Base-by-base conservation (phyloP, 768 basidiomycete genomes). In the Fistulinella prunicolor region DNA sequence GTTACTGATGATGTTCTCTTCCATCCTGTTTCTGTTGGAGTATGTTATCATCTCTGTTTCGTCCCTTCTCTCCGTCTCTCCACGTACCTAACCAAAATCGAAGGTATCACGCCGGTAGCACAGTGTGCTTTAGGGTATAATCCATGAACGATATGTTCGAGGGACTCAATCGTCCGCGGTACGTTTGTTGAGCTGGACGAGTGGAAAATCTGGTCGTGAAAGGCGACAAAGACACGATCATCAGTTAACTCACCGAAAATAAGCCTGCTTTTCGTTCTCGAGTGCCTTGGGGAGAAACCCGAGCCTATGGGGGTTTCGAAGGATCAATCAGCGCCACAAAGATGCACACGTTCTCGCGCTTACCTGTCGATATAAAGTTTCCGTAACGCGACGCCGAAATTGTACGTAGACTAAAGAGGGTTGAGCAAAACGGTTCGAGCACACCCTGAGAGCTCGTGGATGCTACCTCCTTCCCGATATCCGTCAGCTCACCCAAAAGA, bases 1-100 rank as follows among this genome's bases (percentile, higher is more conserved):
- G 59, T 89, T 89, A 16, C 84, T 82, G 39, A 85, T 66, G 9
- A 89, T 70, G 47, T 86, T 85, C 62, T 89, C 86, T 47, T 88
- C 86, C 45, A 77, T 74, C 13, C 72, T 77, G 51, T 88, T 86
- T 41, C 86, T 87, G 47, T 13, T 52, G 22, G 51, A 13, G 29
- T 3, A 7, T 30, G 39, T 44, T 29, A 43, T 17, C 24, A 23
- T 30, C 28, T 36, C 32, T 21, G 16, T 22, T 38, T 8, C 9
- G 24, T 9, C 12, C 19, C 16, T 17, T 5, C 21, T 4, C 7
- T 34, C 12, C 7, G 10, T 34, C 16, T 34, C 12, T 17, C 14
- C 3, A 55, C 69, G 34, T 59, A 85, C 86, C 86, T 75, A 45
- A 85, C 65, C 28, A 80, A 63, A 28, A 86, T 65, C 0, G 73